Percentiles rank a stretch among this genome's conserved stretches.
These are phyloP conservation scores for Stagonosporopsis cucurbitacearum DNA, from an alignment of 2,329 filamentous ascomycete genomes.

Conservation along the genomic window DNA sequence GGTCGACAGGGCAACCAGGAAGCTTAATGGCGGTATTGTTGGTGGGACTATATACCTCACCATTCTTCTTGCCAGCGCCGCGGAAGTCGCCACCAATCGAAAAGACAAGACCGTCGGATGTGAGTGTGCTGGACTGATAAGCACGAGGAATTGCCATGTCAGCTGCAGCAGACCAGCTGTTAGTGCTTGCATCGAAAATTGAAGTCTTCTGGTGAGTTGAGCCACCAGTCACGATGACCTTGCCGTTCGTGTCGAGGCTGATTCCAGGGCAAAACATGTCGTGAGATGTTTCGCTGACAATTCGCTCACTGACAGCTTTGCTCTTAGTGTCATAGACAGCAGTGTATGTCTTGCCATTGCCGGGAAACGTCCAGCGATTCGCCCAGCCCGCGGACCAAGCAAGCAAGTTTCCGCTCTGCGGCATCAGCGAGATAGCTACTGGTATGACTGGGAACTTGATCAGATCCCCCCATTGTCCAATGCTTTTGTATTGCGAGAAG, in stretches of 20 bases:
- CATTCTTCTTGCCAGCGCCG: constrained; percentile 59
- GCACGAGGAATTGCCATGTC: constrained; percentile 65
- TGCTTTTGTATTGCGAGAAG: background rate
- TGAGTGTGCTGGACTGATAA: constrained; percentile 60
- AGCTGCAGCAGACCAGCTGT: constrained; percentile 57
- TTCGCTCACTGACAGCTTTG: constrained; percentile 27
- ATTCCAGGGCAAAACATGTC: constrained; percentile 67
- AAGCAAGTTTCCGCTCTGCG: background rate
- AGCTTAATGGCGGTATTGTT: constrained; percentile 57
- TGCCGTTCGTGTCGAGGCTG: constrained; percentile 55
- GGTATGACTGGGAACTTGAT: background rate
- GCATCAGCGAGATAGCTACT: background rate
- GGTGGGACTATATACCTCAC: constrained; percentile 55
- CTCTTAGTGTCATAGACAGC: constrained; percentile 42
- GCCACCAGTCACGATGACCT: constrained; percentile 63
- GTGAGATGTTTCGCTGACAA: constrained; percentile 54
- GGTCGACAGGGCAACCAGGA: constrained; percentile 52
- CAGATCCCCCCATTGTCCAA: background rate
- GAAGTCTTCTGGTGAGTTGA: constrained; percentile 57
- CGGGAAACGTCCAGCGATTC: background rate
- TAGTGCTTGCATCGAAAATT: constrained; percentile 47
- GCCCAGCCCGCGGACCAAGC: background rate
- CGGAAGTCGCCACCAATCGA: constrained; percentile 64
- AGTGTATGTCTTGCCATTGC: constrained; percentile 32
- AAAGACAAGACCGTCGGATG: constrained; percentile 63